Percentiles rank a stretch among this genome's conserved stretches.
Conservation (phyloP, 331 rosid species). For the Prunus yedoensis region DNA sequence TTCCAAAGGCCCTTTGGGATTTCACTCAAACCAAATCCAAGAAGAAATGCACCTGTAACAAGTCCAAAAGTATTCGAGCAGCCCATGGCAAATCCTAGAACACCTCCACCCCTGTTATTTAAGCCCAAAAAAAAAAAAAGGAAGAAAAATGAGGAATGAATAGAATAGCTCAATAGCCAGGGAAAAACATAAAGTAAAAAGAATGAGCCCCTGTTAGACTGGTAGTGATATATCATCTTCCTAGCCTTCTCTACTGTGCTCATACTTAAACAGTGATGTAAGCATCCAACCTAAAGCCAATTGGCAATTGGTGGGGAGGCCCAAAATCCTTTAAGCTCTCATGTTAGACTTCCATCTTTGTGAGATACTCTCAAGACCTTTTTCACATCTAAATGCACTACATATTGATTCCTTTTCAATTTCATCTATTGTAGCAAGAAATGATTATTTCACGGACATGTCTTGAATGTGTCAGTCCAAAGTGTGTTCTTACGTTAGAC, state of each 20-base stretch:
- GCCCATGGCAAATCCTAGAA: slow-evolving; percentile 92
- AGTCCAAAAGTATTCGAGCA: slow-evolving; percentile 97
- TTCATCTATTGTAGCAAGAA: not conserved
- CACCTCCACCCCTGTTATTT: slow-evolving; percentile 59
- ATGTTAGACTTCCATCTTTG: no score
- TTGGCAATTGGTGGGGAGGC: no score
- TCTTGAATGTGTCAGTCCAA: not conserved
- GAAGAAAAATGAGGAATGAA: slow-evolving; percentile 10
- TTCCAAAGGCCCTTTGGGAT: slow-evolving; percentile 88
- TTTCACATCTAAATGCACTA: not conserved
- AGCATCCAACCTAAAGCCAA: no score
- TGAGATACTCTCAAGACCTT: no score
- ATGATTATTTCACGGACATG: not conserved
- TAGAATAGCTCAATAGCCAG: slow-evolving; percentile 17
- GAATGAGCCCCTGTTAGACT: not conserved
- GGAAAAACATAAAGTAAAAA: not conserved
- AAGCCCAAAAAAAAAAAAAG: not conserved
- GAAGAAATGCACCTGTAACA: slow-evolving; percentile 97
- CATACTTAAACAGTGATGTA: not conserved
- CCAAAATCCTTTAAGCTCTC: no score
- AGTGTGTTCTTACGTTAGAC: not conserved
- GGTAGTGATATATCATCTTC: not conserved
- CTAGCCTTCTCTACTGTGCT: not conserved
- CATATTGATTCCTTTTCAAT: not conserved
- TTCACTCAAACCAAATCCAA: slow-evolving; percentile 95